Percentiles rank a stretch among this genome's conserved stretches.
Evolutionary conservation across 73 alveolate genomes (phyloP).

Genomic region (Tetrahymena borealis): DNA sequence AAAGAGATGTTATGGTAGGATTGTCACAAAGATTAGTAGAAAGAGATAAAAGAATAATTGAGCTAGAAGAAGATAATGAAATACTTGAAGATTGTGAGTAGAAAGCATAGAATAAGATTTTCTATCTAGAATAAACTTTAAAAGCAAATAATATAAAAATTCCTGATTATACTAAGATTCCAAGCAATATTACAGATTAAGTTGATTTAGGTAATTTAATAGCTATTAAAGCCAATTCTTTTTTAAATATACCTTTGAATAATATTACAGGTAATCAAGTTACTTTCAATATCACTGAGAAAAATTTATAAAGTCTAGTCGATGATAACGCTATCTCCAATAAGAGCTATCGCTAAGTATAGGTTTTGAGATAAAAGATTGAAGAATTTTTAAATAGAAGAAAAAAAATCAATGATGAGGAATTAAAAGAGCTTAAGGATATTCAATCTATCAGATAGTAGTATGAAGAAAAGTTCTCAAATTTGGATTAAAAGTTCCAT

Average conservation of each 20-base stretch:
- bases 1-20: constrained; percentile 98
- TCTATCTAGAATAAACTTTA: neutral
- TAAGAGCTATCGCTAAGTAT: neutral
- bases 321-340: neutral
- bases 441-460: neutral
- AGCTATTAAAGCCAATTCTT: neutral
- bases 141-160: neutral
- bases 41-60: constrained; percentile 96
- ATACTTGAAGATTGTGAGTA: constrained; percentile 60
- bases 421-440: neutral
- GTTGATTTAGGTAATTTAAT: neutral
- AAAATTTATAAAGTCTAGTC: neutral
- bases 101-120: neutral
- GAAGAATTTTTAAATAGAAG: neutral
- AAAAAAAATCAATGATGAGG: neutral
- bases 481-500: neutral
- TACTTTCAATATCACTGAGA: neutral
- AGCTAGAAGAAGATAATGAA: constrained; percentile 90
- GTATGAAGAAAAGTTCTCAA: neutral
- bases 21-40: constrained; percentile 94
- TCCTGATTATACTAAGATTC: neutral
- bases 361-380: neutral
- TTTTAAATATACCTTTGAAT: neutral
- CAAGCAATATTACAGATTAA: neutral
- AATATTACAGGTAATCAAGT: neutral